These are phyloP conservation scores for Globisporangium nagaii DNA, from an alignment of 352 stramenopile genomes.

Conservation along the genomic window DNA sequence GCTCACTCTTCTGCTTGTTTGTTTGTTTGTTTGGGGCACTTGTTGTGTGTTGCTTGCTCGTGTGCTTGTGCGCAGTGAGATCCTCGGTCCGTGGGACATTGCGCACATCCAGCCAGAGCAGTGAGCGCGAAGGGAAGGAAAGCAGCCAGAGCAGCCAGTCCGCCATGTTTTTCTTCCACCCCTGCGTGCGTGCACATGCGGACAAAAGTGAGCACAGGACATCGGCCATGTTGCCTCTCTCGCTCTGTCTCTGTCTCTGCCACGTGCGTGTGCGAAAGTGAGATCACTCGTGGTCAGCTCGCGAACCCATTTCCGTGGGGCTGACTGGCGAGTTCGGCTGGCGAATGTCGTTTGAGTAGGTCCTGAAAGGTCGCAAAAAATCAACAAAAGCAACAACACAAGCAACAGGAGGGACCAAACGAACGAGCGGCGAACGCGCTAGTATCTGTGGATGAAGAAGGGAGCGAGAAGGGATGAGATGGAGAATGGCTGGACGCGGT, in stretches of 20 bases:
- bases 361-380: neutral
- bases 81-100: conserved; percentile 90
- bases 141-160: neutral
- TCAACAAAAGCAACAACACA: too few relatives aligned
- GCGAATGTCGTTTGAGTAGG: too few relatives aligned
- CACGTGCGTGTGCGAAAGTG: too few relatives aligned
- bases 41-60: neutral
- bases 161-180: too few relatives aligned
- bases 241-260: too few relatives aligned
- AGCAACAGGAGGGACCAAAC: neutral
- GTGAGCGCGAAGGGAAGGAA: conserved; percentile 13
- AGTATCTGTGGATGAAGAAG: neutral
- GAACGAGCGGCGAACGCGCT: neutral
- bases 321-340: neutral
- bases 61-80: conserved; percentile 42
- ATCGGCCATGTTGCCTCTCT: too few relatives aligned
- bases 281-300: too few relatives aligned
- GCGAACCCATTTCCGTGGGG: too few relatives aligned
- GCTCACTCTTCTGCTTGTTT: neutral
- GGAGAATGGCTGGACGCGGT: too few relatives aligned
- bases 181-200: too few relatives aligned
- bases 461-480: too few relatives aligned
- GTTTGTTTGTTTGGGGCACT: neutral
- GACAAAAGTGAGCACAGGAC: too few relatives aligned
- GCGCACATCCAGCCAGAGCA: conserved; percentile 73